Base-by-base conservation (phyloP, 2,329 filamentous ascomycete species). In the Didymella pomorum region DNA sequence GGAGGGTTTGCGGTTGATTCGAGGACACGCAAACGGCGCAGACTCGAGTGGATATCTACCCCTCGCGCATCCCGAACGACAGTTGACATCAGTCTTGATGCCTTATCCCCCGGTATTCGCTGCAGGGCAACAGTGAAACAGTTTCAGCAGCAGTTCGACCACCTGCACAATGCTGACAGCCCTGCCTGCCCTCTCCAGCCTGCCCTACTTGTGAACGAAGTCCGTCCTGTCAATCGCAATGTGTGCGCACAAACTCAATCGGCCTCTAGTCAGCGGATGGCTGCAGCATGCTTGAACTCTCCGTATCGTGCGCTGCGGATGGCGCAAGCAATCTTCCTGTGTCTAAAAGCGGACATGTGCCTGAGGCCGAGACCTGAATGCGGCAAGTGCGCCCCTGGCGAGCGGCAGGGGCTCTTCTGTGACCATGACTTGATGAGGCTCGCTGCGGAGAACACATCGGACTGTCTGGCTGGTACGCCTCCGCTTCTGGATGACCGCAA, bases 71-170 rank as follows among this genome's bases (percentile, higher is more conserved):
- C 45, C 50, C 56, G 49, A 29, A 39, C 50, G 45, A 50, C 56
- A 50, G 50, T 33, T 54, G 46, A 50, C 51, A 28, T 58, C 46
- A n/a, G 41, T 26, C 33, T 21, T 46, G 45, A 35, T 50, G 50
- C 41, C 50, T 54, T 54, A 43, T 39, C 45, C 31, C 12, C n/a
- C 56, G 49, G 56, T 45, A 31, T 58, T 46, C 50, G 45, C 41
- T 51, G 45, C 51, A 54, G 45, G 39, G 45, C 50, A 44, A 43
- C 52, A 20, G 45, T 58, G 56, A 58, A 58, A 58, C 56, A 46
- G 50, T 58, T 51, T 58, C 50, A 29, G 50, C 41, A 49, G 18
- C 52, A 41, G 49, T 58, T 58, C 56, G 56, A 58, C 53, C 56
- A 21, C 56, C 29, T 45, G 42, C 41, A 33, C 50, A 25, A 49